Conservation (phyloP, 345 rosid genomes). For the Hibiscus syriacus region DNA sequence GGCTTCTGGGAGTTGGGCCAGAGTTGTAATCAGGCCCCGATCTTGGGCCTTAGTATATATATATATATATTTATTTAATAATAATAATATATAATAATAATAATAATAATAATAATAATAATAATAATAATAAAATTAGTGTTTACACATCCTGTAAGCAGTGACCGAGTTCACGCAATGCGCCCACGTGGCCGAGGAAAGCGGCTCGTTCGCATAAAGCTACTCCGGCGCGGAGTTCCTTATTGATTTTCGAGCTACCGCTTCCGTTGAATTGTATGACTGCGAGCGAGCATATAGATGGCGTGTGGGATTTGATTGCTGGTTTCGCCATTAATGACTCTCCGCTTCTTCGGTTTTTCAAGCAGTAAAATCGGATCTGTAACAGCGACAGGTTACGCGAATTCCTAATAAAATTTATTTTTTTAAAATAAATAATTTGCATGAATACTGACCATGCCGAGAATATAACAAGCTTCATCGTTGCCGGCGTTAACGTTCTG, state of each 20-base stretch:
- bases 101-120: too few relatives aligned
- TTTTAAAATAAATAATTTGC: background rate
- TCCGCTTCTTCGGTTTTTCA: slow-evolving; percentile 42
- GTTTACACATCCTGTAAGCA: slow-evolving; percentile 69
- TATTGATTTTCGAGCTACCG: slow-evolving; percentile 41
- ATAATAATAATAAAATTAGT: too few relatives aligned
- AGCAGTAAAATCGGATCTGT: too few relatives aligned
- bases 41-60: too few relatives aligned
- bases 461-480: slow-evolving; percentile 45
- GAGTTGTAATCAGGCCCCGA: too few relatives aligned
- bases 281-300: slow-evolving; percentile 52
- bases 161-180: too few relatives aligned
- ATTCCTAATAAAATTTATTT: too few relatives aligned
- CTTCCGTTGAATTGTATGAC: too few relatives aligned
- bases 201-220: slow-evolving; percentile 57
- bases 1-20: too few relatives aligned
- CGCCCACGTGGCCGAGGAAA: slow-evolving; percentile 45
- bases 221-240: slow-evolving; percentile 52
- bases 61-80: too few relatives aligned
- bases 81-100: too few relatives aligned
- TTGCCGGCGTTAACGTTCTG: slow-evolving; percentile 49
- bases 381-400: background rate
- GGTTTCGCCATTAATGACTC: slow-evolving; percentile 59
- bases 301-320: slow-evolving; percentile 50
- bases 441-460: slow-evolving; percentile 50